Conservation (phyloP, 345 rosid genomes). For the Rhodamnia argentea region DNA sequence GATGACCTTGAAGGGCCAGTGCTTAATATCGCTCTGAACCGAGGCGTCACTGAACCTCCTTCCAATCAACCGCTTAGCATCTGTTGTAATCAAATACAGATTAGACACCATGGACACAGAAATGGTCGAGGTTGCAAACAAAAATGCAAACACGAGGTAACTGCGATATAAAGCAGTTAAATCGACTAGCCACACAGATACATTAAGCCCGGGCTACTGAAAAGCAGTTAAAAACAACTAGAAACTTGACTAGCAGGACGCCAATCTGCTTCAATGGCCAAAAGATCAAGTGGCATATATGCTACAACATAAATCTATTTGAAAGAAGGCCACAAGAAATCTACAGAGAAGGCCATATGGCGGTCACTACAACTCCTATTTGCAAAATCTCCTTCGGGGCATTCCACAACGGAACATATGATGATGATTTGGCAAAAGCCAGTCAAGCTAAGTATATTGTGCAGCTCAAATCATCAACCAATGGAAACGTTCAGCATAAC, state of each 20-base stretch:
- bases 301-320: not conserved
- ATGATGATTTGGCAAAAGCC: not conserved
- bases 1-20: constrained; percentile 24
- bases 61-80: constrained; percentile 30
- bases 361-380: not conserved
- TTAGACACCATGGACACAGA: not conserved
- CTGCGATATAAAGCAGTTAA: not conserved
- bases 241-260: not conserved
- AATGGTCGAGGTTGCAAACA: not conserved
- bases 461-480: not conserved
- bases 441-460: not conserved
- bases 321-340: not conserved
- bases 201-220: not conserved
- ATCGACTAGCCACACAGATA: not conserved
- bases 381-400: not conserved
- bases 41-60: constrained; percentile 24
- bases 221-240: not conserved
- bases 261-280: not conserved
- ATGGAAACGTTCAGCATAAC: not conserved
- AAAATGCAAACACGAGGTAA: not conserved
- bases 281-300: not conserved
- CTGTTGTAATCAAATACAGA: not conserved
- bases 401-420: not conserved
- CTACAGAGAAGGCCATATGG: not conserved
- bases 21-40: constrained; percentile 19